Conservation (phyloP, 768 basidiomycete genomes). For the Solioccasus polychromus region DNA sequence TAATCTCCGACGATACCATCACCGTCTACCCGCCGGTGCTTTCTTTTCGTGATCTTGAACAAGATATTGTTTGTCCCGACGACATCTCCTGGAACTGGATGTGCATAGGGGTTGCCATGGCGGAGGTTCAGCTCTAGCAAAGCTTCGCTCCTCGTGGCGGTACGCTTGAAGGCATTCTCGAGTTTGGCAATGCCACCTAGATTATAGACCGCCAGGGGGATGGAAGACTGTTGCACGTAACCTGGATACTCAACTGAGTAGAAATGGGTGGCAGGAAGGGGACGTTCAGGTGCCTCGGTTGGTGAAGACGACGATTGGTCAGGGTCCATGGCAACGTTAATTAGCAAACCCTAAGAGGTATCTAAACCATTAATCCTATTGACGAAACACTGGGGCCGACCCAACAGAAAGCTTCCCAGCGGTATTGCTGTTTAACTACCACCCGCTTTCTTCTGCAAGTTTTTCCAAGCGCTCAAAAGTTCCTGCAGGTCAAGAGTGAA, state of each 20-base stretch:
- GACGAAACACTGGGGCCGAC: neutral
- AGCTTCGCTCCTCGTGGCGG: conserved; percentile 56
- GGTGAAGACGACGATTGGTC: conserved; percentile 12
- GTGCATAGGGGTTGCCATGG: conserved; percentile 72
- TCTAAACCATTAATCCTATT: neutral
- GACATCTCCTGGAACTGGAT: conserved; percentile 81
- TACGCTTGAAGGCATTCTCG: conserved; percentile 74
- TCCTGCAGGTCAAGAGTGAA: conserved; percentile 35
- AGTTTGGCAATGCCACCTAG: conserved; percentile 70
- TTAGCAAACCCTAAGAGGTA: conserved; percentile 2
- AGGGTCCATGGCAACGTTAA: conserved; percentile 12
- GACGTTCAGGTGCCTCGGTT: conserved; percentile 35
- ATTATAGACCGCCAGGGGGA: conserved; percentile 57
- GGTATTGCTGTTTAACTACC: conserved; percentile 10
- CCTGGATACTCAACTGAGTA: conserved; percentile 92
- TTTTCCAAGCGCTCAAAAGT: conserved; percentile 40
- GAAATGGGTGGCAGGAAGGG: conserved; percentile 58
- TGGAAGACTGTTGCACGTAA: conserved; percentile 64
- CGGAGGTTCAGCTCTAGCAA: conserved; percentile 76
- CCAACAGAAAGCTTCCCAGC: neutral
- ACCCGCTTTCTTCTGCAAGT: conserved; percentile 29
- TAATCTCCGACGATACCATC: conserved; percentile 58
- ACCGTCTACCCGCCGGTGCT: conserved; percentile 40
- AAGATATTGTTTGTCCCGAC: conserved; percentile 78
- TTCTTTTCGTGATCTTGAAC: conserved; percentile 77